A percentile compares a stretch with the other conserved stretches of the same genome.
Evolutionary conservation across 116 monocot species (phyloP).

Genomic region (Iris pallida): DNA sequence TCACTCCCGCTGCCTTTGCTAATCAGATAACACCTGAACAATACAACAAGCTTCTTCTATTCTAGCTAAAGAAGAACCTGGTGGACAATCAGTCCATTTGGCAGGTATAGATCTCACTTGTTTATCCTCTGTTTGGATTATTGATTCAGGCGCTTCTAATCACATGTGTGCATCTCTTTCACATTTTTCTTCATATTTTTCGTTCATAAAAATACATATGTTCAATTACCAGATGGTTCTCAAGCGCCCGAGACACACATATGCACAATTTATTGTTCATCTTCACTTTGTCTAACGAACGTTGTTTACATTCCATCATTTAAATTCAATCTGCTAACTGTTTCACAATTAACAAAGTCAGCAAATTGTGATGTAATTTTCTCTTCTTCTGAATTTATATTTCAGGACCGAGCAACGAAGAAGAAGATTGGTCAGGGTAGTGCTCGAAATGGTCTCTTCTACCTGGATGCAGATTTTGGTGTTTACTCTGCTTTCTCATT

Average conservation of each 20-base stretch:
- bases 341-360: too few relatives aligned
- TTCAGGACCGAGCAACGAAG: too few relatives aligned
- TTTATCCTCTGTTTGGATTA: neutral
- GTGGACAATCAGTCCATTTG: neutral
- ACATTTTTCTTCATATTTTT: neutral
- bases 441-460: too few relatives aligned
- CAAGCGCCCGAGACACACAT: neutral
- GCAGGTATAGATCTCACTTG: constrained; percentile 2
- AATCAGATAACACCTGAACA: too few relatives aligned
- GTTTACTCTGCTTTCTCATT: neutral
- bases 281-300: neutral
- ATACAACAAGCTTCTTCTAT: too few relatives aligned
- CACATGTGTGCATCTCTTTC: neutral
- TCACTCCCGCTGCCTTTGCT: neutral
- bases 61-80: neutral
- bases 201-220: neutral
- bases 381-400: too few relatives aligned
- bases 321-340: neutral
- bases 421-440: too few relatives aligned
- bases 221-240: constrained; percentile 1
- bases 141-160: neutral
- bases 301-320: neutral
- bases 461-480: neutral
- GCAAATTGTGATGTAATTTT: too few relatives aligned
- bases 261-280: constrained; percentile 1